phyloP scores from a whole-genome alignment of 2,329 filamentous ascomycete species.

The Cercospora beticola region DNA sequence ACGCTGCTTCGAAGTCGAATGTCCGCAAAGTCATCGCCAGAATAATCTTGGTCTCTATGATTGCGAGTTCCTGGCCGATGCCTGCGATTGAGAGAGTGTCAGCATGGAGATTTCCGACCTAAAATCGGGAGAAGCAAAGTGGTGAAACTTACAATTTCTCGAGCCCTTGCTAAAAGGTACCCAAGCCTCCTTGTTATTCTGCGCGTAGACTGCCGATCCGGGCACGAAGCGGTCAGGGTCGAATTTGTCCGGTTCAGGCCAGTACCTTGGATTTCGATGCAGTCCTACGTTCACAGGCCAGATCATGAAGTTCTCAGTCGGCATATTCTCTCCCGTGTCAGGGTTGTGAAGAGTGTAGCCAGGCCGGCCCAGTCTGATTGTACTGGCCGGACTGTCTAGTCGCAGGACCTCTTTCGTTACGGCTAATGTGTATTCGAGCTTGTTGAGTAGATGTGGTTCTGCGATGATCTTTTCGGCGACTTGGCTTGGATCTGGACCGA shows the following conservation, averaged over 20 bases:
- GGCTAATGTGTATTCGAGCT: conserved; percentile 53
- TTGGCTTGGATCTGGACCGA: conserved; percentile 44
- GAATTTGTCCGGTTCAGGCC: conserved; percentile 41
- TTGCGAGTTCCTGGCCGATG: conserved; percentile 58
- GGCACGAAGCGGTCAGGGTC: conserved; percentile 51
- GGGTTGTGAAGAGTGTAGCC: conserved; percentile 45
- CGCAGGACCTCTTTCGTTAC: conserved; percentile 56
- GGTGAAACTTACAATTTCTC: conserved; percentile 46
- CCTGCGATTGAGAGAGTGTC: background rate
- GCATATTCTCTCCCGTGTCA: conserved; percentile 45
- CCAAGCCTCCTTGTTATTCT: conserved; percentile 49
- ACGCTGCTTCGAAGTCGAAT: conserved; percentile 50
- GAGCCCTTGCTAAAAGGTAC: conserved; percentile 57
- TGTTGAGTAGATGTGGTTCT: conserved; percentile 50
- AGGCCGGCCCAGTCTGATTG: conserved; percentile 37
- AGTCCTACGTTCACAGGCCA: conserved; percentile 43
- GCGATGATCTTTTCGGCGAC: conserved; percentile 42
- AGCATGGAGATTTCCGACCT: background rate
- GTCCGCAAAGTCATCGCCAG: conserved; percentile 52
- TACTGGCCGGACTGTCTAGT: conserved; percentile 52
- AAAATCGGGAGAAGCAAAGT: background rate
- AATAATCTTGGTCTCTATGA: conserved; percentile 53
- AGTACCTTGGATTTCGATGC: conserved; percentile 41
- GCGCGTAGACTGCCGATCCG: conserved; percentile 36
- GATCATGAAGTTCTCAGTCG: conserved; percentile 48